phyloP scores from a whole-genome alignment of 2,329 filamentous ascomycete species.

The Elsinoe necatrix region DNA sequence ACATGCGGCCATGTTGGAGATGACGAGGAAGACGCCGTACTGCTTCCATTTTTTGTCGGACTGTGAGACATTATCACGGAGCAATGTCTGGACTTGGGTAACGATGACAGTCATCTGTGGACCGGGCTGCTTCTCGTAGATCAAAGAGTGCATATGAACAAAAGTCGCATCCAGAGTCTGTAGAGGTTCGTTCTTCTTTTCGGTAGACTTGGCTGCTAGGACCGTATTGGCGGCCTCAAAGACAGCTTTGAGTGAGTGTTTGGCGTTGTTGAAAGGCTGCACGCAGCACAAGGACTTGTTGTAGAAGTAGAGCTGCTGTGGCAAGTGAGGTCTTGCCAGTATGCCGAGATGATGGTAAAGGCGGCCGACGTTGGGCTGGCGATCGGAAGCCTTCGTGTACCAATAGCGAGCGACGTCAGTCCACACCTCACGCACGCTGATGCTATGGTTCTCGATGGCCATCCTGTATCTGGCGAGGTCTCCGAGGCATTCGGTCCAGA shows the following conservation, averaged over 20 bases:
- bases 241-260: slow-evolving; percentile 61
- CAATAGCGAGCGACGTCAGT: slow-evolving; percentile 69
- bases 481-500: slow-evolving; percentile 88
- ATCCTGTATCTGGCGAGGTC: slow-evolving; percentile 80
- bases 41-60: slow-evolving; percentile 42
- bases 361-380: slow-evolving; percentile 63
- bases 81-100: background rate
- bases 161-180: background rate
- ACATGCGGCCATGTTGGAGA: slow-evolving; percentile 47
- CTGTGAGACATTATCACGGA: background rate
- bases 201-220: background rate
- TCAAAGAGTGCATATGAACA: slow-evolving; percentile 2
- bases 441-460: slow-evolving; percentile 79
- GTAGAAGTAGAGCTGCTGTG: slow-evolving; percentile 67
- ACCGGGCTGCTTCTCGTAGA: background rate
- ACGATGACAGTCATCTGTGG: background rate
- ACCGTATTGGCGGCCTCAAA: slow-evolving; percentile 24
- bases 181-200: background rate
- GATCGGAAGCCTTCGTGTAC: slow-evolving; percentile 77
- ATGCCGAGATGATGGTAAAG: slow-evolving; percentile 87
- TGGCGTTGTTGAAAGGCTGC: slow-evolving; percentile 57
- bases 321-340: slow-evolving; percentile 57
- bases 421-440: slow-evolving; percentile 68
- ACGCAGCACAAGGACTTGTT: slow-evolving; percentile 60
- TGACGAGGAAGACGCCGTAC: slow-evolving; percentile 50